Percentiles rank a stretch among this genome's conserved stretches.
phyloP scores from a whole-genome alignment of 257 asterid species.

The Solanum corneliomulleri region DNA sequence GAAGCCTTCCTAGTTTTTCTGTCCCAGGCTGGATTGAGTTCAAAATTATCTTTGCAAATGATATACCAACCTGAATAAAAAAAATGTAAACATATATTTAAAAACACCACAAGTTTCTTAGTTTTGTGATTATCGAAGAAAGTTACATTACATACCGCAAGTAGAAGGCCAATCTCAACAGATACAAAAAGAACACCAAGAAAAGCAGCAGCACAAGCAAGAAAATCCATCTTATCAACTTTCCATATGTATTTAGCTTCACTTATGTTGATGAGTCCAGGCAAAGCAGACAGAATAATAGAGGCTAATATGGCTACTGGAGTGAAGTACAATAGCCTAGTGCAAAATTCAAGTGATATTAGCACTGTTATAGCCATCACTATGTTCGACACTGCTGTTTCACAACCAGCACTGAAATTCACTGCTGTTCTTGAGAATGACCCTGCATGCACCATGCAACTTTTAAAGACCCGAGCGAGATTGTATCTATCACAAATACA shows the following conservation, averaged over 20 bases:
- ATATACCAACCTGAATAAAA: conserved; percentile 17
- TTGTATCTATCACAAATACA: too few species aligned
- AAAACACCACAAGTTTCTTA: too few species aligned
- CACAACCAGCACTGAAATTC: conserved; percentile 69
- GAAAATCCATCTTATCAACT: conserved; percentile 29
- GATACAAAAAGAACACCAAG: conserved; percentile 26
- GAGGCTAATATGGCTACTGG: conserved; percentile 30
- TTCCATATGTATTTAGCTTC: conserved; percentile 26
- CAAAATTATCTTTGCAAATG: conserved; percentile 22
- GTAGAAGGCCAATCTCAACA: conserved; percentile 31
- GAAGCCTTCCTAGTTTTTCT: conserved; percentile 28
- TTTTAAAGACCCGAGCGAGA: too few species aligned
- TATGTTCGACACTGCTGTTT: conserved; percentile 54
- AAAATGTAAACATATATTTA: neutral
- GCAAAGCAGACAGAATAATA: conserved; percentile 29
- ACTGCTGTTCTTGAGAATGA: conserved; percentile 75
- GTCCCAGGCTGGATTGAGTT: conserved; percentile 18
- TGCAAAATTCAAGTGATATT: conserved; percentile 13
- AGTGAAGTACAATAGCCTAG: conserved; percentile 26
- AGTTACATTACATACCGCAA: conserved; percentile 15
- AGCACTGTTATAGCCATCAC: conserved; percentile 39
- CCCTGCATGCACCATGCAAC: conserved; percentile 18
- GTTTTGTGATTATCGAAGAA: too few species aligned
- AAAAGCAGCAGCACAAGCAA: conserved; percentile 33
- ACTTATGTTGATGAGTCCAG: conserved; percentile 25